Base-by-base conservation (phyloP, 192 early-diverging fungal genomes). In the Rhizophagus sp. region DNA sequence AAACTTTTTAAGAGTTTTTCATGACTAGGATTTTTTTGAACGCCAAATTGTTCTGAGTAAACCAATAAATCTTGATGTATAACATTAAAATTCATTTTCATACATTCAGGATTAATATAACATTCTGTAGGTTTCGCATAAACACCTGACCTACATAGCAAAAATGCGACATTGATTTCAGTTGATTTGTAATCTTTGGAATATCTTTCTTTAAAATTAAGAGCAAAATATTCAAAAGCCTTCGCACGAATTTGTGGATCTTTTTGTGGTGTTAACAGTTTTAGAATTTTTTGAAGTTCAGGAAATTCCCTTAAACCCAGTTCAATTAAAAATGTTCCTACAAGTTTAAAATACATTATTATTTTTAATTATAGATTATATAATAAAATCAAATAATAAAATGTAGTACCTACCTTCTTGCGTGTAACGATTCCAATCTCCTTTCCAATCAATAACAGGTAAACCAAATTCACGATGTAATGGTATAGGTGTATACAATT, bases 381-480 rank as follows among this genome's bases (percentile, higher is more conserved):
- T 36, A 36, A 36, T 36, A 36, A 36, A 36, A 36, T 36, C 34
- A 36, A 36, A 36, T 36, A 36, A 36, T 34, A 34, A 34, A 34
- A 34, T 36, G 34, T 36, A 36, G 22, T 63, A 57, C 86, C 85
- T 63, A 57, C 86, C 85, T 13, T 88, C 82, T 36, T 52, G 65
- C 75, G 75, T 12, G 27, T 41, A 27, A n/a, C 78, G 76, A 4
- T 0, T 15, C 88, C 88, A 90, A 25, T 80, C 88, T 83, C 41
- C 82, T 74, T 81, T 87, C 95, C 95, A 96, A 41, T 87, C 83
- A 27, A 97, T 82, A 9, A 94, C 67, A 9, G 94, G 94, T 1
- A 96, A 79, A 0, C 88, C 88, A 12, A 97, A 82, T 15, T 78
- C 83, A 0, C 87, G 83, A 15, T 92, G 79, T 36, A 36, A 36